These are phyloP conservation scores for Myxozyma sirexii DNA, from an alignment of 805 yeast genomes.

Conservation along the genomic window DNA sequence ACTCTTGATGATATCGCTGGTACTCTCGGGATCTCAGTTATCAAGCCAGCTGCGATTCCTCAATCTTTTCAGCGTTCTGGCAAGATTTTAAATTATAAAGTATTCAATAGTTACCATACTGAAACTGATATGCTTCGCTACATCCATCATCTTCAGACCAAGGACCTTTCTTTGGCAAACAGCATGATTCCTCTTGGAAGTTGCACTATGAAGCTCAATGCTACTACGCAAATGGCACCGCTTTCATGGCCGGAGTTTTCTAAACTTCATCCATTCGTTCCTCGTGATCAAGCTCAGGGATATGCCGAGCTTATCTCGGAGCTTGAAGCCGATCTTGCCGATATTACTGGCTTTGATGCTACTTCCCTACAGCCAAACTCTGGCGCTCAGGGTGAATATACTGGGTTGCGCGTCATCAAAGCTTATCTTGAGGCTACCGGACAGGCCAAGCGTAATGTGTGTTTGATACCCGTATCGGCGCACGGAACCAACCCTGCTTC, in stretches of 20 bases:
- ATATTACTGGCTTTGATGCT: constrained; percentile 90
- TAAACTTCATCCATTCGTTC: constrained; percentile 90
- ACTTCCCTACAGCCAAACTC: constrained; percentile 95
- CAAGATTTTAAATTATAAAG: constrained; percentile 61
- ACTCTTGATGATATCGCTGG: constrained; percentile 27
- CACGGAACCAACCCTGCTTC: constrained; percentile 99
- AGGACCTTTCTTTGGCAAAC: constrained; percentile 90
- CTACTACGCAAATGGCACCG: constrained; percentile 94
- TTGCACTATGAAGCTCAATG: constrained; percentile 96
- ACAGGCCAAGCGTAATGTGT: constrained; percentile 73
- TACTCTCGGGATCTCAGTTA: constrained; percentile 41
- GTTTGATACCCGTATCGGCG: constrained; percentile 95
- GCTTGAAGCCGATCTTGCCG: constrained; percentile 80
- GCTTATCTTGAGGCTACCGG: constrained; percentile 73
- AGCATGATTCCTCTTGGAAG: constrained; percentile 98
- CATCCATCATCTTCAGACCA: constrained; percentile 77
- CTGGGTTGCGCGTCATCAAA: constrained; percentile 86
- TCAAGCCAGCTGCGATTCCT: constrained; percentile 60
- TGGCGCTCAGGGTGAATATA: constrained; percentile 98
- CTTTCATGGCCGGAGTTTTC: constrained; percentile 93
- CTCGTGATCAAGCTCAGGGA: constrained; percentile 84
- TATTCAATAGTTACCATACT: constrained; percentile 84
- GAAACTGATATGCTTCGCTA: constrained; percentile 95
- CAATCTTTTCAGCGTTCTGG: constrained; percentile 39
- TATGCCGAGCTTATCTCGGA: constrained; percentile 74